Base-by-base conservation (phyloP, 768 basidiomycete genomes). In the Naganishia onofrii region DNA sequence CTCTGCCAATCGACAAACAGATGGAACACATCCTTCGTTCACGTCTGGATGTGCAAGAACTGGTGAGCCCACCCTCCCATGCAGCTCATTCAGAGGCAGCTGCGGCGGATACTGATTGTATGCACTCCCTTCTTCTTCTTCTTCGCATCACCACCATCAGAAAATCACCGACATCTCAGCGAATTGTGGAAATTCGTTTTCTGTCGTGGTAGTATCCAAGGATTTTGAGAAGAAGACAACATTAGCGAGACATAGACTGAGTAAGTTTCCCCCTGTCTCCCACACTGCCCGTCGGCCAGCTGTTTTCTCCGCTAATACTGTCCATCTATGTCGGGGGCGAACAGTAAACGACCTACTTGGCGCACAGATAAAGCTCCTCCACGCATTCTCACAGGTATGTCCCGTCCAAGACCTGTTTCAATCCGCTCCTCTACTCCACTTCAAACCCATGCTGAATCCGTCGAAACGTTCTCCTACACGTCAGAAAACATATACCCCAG, bases 381-480 rank as follows among this genome's bases (percentile, higher is more conserved):
- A 80, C 72, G 79, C 79, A 2, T 80, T 80, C 70, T 79, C 78
- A 64, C 79, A 80, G 66, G 79, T 77, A 28, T 66, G 76, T 73
- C 52, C n/a, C n/a, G n/a, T n/a, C n/a, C n/a, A n/a, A n/a, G n/a
- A n/a, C n/a, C n/a, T n/a, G n/a, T n/a, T n/a, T n/a, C n/a, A n/a
- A n/a, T n/a, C n/a, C n/a, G n/a, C n/a, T n/a, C n/a, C n/a, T n/a
- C n/a, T n/a, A n/a, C n/a, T n/a, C n/a, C n/a, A n/a, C n/a, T n/a
- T n/a, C n/a, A n/a, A n/a, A n/a, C n/a, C n/a, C n/a, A n/a, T n/a
- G n/a, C n/a, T n/a, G n/a, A n/a, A n/a, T n/a, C n/a, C n/a, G n/a
- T n/a, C n/a, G n/a, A n/a, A 8, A 13, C 52, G 36, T 28, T 15
- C n/a, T 55, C 52, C 15, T 28, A 7, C 26, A 31, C 34, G 6